A percentile compares a stretch with the other conserved stretches of the same genome.
phyloP scores from a whole-genome alignment of 257 asterid genomes.

The Solanum sparsipilum region DNA sequence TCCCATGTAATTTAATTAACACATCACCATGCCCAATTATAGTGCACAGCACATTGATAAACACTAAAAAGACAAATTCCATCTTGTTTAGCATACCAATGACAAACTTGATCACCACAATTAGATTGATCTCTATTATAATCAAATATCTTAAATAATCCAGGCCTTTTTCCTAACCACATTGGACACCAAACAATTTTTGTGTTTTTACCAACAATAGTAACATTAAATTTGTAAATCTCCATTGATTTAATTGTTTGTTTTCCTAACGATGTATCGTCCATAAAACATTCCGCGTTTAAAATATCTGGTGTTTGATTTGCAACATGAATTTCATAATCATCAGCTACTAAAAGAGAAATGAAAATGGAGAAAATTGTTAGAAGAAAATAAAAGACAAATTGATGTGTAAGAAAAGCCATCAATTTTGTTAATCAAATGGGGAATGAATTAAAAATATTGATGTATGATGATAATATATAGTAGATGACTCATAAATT shows the following conservation, averaged over 20 bases:
- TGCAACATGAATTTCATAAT: neutral
- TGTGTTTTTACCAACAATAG: neutral
- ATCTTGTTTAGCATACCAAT: neutral
- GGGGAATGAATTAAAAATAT: neutral
- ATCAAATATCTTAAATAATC: neutral
- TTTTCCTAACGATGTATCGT: neutral
- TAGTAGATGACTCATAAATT: neutral
- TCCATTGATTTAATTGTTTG: neutral
- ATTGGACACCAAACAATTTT: neutral
- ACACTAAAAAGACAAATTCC: neutral
- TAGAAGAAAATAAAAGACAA: neutral
- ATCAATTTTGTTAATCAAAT: neutral
- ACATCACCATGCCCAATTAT: neutral
- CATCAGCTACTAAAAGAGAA: neutral
- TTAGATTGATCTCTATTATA: neutral
- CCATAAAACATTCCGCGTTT: neutral
- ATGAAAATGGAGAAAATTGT: neutral
- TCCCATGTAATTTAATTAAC: neutral
- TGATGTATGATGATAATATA: neutral
- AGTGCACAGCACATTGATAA: neutral
- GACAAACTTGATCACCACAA: neutral
- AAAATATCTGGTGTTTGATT: neutral
- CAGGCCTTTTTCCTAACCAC: neutral
- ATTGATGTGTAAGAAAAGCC: neutral
- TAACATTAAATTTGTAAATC: neutral